Base-by-base conservation (phyloP, 192 early-diverging fungal species). In the Spizellomyces punctatus region DNA sequence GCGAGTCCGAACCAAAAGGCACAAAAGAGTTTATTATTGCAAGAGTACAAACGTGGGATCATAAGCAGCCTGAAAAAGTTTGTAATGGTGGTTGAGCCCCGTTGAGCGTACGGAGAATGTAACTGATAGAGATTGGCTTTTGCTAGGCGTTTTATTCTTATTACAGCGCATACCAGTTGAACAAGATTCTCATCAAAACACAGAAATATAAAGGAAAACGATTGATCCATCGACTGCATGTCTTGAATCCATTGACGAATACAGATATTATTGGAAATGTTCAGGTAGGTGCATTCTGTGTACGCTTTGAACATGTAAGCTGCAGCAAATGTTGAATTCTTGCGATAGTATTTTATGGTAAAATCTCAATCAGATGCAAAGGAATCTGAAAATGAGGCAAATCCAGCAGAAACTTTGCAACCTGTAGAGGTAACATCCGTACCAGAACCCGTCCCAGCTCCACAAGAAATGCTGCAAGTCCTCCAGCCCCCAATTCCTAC, bases 191-290 rank as follows among this genome's bases (percentile, higher is more conserved):
- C 5, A 88, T 88, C 66, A 87, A 88, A 69, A 88, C 86, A 16
- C 86, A 88, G 77, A 61, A 81, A 5, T 88, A 88, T 63, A 63
- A 88, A 36, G 78, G 78, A 44, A 88, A 88, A 75, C 78, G 85
- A 58, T 67, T 87, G 27, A 88, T 88, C 14, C 86, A 88, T 65
- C 71, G 86, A 27, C 63, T 88, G 7, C 84, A 87, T 64, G 86
- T 88, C 19, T 73, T 88, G 10, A 88, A 88, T 67, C 86, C 86
- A 27, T 72, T 88, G 41, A 86, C 86, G 12, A 88, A 88, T 64
- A 85, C 86, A 4, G 86, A 88, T 63, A 88, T 88, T 58, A 88
- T 88, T 63, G 86, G 86, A 27, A 85, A 88, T 65, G 86, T 88
- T 14, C 75, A 79, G 60, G 69, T 71, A 4, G 1, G 50, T 54